Evolutionary conservation across 2,329 filamentous ascomycete species (phyloP), one percentile per base, ranked within the genome.

Genomic region (Microthyrium microscopicum): DNA sequence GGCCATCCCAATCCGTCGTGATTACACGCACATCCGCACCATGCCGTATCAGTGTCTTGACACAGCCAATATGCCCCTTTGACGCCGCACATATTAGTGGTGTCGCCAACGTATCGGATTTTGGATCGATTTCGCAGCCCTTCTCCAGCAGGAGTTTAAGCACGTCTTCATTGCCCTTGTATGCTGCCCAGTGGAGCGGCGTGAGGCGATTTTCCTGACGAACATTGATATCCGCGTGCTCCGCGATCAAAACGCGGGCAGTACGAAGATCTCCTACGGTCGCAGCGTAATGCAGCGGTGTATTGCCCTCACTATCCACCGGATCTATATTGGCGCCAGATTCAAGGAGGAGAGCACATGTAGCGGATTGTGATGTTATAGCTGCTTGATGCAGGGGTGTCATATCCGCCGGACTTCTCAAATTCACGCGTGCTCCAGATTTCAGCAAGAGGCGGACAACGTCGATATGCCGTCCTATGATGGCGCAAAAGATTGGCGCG

Each of bases 331-430:
- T 40, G 7, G 47, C 47, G 11, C 47, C 46, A 15, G 41, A 40
- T 12, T 46, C 44, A 13, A 48, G 41, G 13, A 50, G 34, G 1
- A 50, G 35, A 36, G 44, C 44, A 17, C 31, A 33, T 34, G 49
- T 45, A 3, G 45, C 46, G 29, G 36, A 42, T 20, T 49, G 46
- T 9, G 42, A 40, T 12, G 41, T 49, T 5, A 46, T 43, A 8
- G 46, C 45, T 26, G 46, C 47, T 38, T 48, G 46, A 29, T 49
- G 46, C 8, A 50, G 30, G 20, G 45, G 45, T 35, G 37, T 38
- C 4, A 47, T 31, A 1, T 41, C 46, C 7, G 40, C 39, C 3
- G 40, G 37, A 17, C 44, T 40, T 7, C 40, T 42, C 4, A 46
- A 33, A 26, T 41, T 44, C 7, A 48, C 42, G 9, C 46, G 34